phyloP scores from a whole-genome alignment of 176 grass and related monocot species.

The Metroxylon sagu region DNA sequence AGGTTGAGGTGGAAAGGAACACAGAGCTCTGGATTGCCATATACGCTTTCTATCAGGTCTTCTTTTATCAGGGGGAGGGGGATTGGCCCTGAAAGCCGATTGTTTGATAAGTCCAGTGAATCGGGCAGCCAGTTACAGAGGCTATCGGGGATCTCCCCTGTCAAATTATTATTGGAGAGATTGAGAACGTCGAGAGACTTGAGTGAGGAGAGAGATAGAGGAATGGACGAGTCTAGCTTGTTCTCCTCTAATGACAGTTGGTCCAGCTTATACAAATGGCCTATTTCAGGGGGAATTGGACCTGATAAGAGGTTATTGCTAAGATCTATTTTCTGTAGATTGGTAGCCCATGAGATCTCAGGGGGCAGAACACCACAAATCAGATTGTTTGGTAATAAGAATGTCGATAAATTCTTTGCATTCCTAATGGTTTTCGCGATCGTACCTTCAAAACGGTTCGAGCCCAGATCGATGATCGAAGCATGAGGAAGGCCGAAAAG shows the following conservation, averaged over 20 bases:
- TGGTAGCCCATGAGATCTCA: constrained; percentile 31
- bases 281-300: constrained; percentile 42
- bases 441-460: constrained; percentile 57
- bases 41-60: constrained; percentile 65
- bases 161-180: constrained; percentile 64
- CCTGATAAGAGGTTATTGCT: constrained; percentile 63
- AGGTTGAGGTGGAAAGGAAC: constrained; percentile 65
- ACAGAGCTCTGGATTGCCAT: constrained; percentile 72
- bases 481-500: constrained; percentile 64
- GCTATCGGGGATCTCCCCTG: constrained; percentile 58
- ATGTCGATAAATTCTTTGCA: constrained; percentile 56
- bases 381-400: constrained; percentile 61
- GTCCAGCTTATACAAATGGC: constrained; percentile 39
- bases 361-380: constrained; percentile 44
- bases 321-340: constrained; percentile 72
- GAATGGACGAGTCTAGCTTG: constrained; percentile 52
- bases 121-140: constrained; percentile 75
- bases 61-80: constrained; percentile 66
- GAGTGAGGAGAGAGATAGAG: constrained; percentile 43
- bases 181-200: constrained; percentile 75
- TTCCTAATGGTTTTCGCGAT: constrained; percentile 28
- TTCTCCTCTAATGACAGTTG: constrained; percentile 83
- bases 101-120: constrained; percentile 87
- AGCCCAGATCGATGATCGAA: constrained; percentile 74
- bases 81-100: constrained; percentile 67